Evolutionary conservation across 148 eudicot genomes (phyloP).

Genomic region (Camellia lanceoleosa): DNA sequence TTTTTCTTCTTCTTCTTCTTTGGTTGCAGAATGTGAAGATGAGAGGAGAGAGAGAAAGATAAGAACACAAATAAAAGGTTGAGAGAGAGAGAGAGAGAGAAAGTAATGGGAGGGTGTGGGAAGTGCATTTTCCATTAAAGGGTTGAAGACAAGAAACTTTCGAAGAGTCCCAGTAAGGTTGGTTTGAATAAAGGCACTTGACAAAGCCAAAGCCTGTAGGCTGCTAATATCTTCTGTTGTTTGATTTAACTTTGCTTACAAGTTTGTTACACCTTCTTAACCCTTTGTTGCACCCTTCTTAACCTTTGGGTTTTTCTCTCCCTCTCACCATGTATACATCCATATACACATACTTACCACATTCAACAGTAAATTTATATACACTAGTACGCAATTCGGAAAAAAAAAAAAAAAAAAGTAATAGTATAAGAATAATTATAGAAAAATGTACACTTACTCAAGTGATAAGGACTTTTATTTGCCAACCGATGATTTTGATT

Average conservation of each 20-base stretch:
- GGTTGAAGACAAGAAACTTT: constrained; percentile 58
- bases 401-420: too few relatives aligned
- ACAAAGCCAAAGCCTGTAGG: constrained; percentile 21
- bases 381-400: too few relatives aligned
- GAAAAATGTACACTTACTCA: too few relatives aligned
- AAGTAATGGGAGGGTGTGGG: neutral
- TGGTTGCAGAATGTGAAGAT: neutral
- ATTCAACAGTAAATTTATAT: too few relatives aligned
- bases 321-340: neutral
- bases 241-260: constrained; percentile 16
- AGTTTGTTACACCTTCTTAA: constrained; percentile 39
- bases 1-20: neutral
- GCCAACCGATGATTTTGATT: too few relatives aligned
- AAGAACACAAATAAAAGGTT: neutral
- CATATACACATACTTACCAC: neutral
- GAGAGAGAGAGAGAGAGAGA: constrained; percentile 4
- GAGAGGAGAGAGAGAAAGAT: neutral
- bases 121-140: constrained; percentile 25
- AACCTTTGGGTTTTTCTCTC: constrained; percentile 39
- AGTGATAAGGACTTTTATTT: too few relatives aligned
- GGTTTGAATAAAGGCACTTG: constrained; percentile 37
- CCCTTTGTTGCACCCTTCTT: constrained; percentile 36
- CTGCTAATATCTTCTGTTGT: constrained; percentile 15
- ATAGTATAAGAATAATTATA: too few relatives aligned
- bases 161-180: constrained; percentile 27